Conservation (phyloP, 1,284 basidiomycete genomes). For the Sanghuangporus weigelae region DNA sequence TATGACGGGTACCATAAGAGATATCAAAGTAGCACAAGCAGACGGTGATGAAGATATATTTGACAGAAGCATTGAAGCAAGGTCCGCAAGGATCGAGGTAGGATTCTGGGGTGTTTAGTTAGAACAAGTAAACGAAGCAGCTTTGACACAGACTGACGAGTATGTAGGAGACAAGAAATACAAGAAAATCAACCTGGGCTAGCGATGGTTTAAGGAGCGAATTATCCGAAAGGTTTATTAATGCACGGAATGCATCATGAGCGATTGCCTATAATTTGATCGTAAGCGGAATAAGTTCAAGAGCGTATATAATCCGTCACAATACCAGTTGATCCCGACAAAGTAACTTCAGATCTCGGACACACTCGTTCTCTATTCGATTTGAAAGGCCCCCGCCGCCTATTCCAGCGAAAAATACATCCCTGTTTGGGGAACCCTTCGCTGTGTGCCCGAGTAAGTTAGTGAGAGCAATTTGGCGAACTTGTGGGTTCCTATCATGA, state of each 20-base stretch:
- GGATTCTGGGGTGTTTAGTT: conserved; percentile 57
- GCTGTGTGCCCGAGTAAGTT: conserved; percentile 81
- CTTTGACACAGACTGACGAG: conserved; percentile 55
- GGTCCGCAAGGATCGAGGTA: conserved; percentile 85
- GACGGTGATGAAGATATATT: conserved; percentile 84
- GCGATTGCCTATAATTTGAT: conserved; percentile 64
- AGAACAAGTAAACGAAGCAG: background rate
- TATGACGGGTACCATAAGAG: conserved; percentile 64
- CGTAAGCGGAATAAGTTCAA: conserved; percentile 14
- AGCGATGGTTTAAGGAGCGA: conserved; percentile 65
- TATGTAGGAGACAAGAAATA: conserved; percentile 88
- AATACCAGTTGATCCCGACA: conserved; percentile 82
- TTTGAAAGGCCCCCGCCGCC: conserved; percentile 52
- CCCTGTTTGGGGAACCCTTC: conserved; percentile 62
- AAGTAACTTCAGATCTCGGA: conserved; percentile 75
- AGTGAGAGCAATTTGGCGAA: conserved; percentile 79
- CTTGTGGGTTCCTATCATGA: conserved; percentile 83
- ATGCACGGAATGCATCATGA: conserved; percentile 91
- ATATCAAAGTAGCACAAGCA: conserved; percentile 63
- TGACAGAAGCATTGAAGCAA: conserved; percentile 94
- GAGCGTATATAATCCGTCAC: conserved; percentile 14
- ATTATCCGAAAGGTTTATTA: conserved; percentile 93
- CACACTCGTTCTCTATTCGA: conserved; percentile 60
- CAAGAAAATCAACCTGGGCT: conserved; percentile 72
- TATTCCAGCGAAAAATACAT: conserved; percentile 67